A percentile compares a stretch with the other conserved stretches of the same genome.
Evolutionary conservation across 2,329 filamentous ascomycete species (phyloP).

Genomic region (Dactylonectria estremocensis): DNA sequence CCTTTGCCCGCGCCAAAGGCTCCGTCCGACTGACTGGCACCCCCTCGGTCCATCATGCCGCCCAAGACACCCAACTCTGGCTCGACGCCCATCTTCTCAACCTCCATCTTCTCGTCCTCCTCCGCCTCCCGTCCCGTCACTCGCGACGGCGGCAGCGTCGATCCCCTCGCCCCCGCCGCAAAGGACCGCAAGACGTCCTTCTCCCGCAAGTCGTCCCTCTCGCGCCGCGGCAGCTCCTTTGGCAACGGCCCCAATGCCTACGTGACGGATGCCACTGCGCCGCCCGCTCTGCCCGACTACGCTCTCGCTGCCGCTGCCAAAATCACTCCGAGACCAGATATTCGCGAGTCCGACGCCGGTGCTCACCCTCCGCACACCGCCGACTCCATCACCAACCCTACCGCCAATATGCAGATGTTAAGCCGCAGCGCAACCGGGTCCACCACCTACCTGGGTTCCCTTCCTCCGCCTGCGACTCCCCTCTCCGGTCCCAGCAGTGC

Average conservation of each 20-base stretch:
- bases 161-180: conserved; percentile 41
- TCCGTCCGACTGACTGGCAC: no score
- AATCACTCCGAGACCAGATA: conserved; percentile 49
- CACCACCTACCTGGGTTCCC: conserved; percentile 46
- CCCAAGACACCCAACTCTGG: conserved; percentile 47
- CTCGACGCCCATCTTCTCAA: conserved; percentile 55
- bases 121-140: conserved; percentile 55
- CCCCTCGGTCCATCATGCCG: conserved; percentile 34
- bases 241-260: conserved; percentile 55
- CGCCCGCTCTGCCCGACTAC: conserved; percentile 70
- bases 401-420: conserved; percentile 64
- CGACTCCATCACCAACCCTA: conserved; percentile 52
- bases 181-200: conserved; percentile 69
- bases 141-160: conserved; percentile 55
- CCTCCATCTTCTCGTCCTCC: conserved; percentile 54
- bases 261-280: conserved; percentile 63
- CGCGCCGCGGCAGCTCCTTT: conserved; percentile 59
- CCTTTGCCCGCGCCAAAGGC: neutral
- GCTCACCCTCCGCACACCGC: conserved; percentile 40
- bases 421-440: conserved; percentile 58
- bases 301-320: conserved; percentile 66
- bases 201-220: conserved; percentile 68
- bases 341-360: conserved; percentile 31
- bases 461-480: conserved; percentile 29
- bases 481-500: conserved; percentile 32